Evolutionary conservation across 2,329 filamentous ascomycete species (phyloP), one percentile per base, ranked within the genome.

Genomic region (Truncatella angustata): DNA sequence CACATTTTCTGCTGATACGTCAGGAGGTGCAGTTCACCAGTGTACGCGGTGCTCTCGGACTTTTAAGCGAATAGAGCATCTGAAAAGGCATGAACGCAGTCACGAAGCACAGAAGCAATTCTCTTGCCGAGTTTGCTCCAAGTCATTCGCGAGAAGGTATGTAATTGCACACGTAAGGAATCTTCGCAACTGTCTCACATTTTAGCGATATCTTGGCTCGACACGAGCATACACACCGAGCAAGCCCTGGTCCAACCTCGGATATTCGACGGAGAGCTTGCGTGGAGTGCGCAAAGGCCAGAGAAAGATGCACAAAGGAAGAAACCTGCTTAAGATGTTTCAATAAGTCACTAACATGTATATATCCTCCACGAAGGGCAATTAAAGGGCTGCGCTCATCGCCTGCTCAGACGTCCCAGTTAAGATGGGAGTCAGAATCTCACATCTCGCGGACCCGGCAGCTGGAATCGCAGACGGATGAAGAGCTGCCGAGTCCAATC

Each of bases 111-210:
- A 58, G 45, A 61, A 59, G 9, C 56, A 55, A 18, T 63, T 65
- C 40, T 49, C 57, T 5, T 67, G 65, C 20, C 58, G 59, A 12
- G 54, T 61, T 16, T 67, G 65, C 52, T 53, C 54, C 49, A 67
- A 67, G 55, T 58, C 59, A 14, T 67, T 67, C 50, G 57, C 63
- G 10, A 57, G 65, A 44, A 67, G 65, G 64, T 66, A 52, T 50
- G 56, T 35, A n/a, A n/a, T n/a, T n/a, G n/a, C n/a, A n/a, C n/a
- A n/a, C n/a, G n/a, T n/a, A n/a, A n/a, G n/a, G n/a, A n/a, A n/a
- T n/a, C n/a, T n/a, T n/a, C n/a, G n/a, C n/a, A n/a, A n/a, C n/a
- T n/a, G n/a, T n/a, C n/a, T n/a, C n/a, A 16, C 20, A 9, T 9
- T 39, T 9, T n/a, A 47, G 44, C 11, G 44, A 47, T 18, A 47